Percentiles rank a stretch among this genome's conserved stretches.
Conservation (phyloP, 116 monocot species). For the Iris pallida region DNA sequence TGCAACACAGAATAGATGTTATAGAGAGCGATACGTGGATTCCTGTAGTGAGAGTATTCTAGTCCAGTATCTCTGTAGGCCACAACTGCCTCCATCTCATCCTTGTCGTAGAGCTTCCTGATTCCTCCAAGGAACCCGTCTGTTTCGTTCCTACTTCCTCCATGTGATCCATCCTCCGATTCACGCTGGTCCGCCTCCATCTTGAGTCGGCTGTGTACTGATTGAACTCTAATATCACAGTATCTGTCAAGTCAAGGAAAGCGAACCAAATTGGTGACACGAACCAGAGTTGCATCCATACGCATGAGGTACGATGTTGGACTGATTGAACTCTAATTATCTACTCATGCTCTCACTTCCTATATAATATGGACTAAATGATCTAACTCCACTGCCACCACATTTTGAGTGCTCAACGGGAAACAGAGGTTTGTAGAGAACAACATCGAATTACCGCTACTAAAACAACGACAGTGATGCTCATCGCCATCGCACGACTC, state of each 20-base stretch:
- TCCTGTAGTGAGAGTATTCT: no score
- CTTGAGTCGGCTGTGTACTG: slow-evolving; percentile 65
- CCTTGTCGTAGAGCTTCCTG: slow-evolving; percentile 55
- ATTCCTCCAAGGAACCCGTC: slow-evolving; percentile 90
- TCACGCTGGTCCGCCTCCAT: slow-evolving; percentile 52
- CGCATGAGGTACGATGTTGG: no score
- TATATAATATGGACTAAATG: no score
- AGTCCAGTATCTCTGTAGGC: slow-evolving; percentile 59
- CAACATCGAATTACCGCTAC: slow-evolving; percentile 18
- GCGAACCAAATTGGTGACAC: no score
- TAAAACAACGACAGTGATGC: slow-evolving; percentile 24
- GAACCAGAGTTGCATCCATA: no score
- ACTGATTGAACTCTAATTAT: no score
- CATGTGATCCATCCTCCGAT: slow-evolving; percentile 63
- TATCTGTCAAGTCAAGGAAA: slow-evolving; percentile 33
- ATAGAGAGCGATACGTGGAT: no score
- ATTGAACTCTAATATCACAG: slow-evolving; percentile 70
- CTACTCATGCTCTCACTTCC: no score
- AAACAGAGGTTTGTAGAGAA: no score
- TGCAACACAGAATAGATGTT: no score
- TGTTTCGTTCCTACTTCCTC: slow-evolving; percentile 75
- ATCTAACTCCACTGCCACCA: no score
- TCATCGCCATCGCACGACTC: slow-evolving; percentile 32
- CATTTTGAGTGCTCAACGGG: no score
- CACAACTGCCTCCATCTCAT: slow-evolving; percentile 76